These are phyloP conservation scores for Diaporthe longicolla DNA, from an alignment of 2,329 filamentous ascomycete genomes.

Conservation along the genomic window DNA sequence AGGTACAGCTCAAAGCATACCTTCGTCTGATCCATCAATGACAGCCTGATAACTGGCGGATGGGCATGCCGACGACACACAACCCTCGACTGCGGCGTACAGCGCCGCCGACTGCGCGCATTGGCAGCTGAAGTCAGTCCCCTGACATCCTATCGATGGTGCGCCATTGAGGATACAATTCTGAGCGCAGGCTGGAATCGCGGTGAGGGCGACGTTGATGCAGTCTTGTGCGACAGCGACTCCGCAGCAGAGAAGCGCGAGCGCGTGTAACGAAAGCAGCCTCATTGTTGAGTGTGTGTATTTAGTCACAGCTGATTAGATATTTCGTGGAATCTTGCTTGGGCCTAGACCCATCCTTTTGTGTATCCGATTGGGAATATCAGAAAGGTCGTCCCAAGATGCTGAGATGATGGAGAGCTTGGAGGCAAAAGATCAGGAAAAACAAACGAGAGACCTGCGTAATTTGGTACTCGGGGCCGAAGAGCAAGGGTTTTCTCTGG, in stretches of 20 bases:
- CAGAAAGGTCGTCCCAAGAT: constrained; percentile 23
- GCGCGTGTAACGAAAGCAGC: constrained; percentile 23
- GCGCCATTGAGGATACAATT: constrained; percentile 51
- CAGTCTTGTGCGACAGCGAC: constrained; percentile 44
- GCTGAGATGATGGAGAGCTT: constrained; percentile 8
- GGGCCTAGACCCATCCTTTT: constrained; percentile 1
- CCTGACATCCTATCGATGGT: constrained; percentile 49
- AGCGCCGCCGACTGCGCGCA: constrained; percentile 50
- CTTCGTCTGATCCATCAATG: constrained; percentile 50
- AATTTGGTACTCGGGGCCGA: background rate
- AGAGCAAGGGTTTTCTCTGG: constrained; percentile 11
- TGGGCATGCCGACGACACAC: constrained; percentile 48
- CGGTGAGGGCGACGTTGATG: constrained; percentile 46
- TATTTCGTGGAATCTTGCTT: constrained; percentile 3
- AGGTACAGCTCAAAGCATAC: constrained; percentile 41
- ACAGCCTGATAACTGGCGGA: constrained; percentile 49
- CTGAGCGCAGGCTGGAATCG: constrained; percentile 51
- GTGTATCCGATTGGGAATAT: background rate
- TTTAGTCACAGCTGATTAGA: background rate
- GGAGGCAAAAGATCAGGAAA: constrained; percentile 11
- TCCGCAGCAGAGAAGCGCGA: constrained; percentile 19
- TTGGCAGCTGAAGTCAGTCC: constrained; percentile 52
- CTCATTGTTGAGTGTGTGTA: constrained; percentile 28
- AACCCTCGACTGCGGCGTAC: constrained; percentile 51
- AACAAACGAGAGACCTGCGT: background rate